phyloP scores from a whole-genome alignment of 2,329 filamentous ascomycete species.

The Beauveria varroae region DNA sequence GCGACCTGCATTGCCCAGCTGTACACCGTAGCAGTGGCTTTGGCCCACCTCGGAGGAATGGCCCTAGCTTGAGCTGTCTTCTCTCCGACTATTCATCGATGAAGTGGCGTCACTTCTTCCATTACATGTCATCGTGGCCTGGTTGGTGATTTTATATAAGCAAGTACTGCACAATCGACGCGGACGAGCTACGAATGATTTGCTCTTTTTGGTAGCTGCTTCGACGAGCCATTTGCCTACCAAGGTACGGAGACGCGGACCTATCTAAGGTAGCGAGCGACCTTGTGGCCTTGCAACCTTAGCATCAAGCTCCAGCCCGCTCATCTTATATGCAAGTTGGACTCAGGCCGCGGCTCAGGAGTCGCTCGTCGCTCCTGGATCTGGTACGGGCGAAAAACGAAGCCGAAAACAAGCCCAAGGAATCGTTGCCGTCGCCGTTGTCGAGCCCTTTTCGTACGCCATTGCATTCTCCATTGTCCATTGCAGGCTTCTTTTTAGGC shows the following conservation, averaged over 20 bases:
- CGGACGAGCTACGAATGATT: not conserved
- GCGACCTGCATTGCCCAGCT: not conserved
- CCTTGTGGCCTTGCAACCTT: not conserved
- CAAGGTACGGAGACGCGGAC: no score
- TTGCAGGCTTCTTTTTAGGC: not conserved
- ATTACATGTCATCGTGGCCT: not conserved
- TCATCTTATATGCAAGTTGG: slow-evolving; percentile 13
- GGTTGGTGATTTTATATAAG: not conserved
- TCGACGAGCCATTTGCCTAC: not conserved
- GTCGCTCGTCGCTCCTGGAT: slow-evolving; percentile 13
- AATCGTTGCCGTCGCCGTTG: slow-evolving; percentile 5
- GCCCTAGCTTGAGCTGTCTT: slow-evolving; percentile 2
- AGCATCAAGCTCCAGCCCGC: not conserved
- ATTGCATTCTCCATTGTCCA: not conserved
- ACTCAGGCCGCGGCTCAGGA: slow-evolving; percentile 12
- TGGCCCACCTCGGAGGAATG: slow-evolving; percentile 6
- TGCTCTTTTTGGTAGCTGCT: not conserved
- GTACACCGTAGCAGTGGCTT: not conserved
- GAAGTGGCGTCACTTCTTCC: slow-evolving; percentile 2
- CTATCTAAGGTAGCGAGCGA: not conserved
- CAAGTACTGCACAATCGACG: not conserved
- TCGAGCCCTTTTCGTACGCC: not conserved
- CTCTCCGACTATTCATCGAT: not conserved
- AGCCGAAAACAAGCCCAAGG: slow-evolving; percentile 7
- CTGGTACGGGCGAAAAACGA: slow-evolving; percentile 12